Evolutionary conservation across 805 yeast species (phyloP).

Genomic region (Candida nonsorbophila): DNA sequence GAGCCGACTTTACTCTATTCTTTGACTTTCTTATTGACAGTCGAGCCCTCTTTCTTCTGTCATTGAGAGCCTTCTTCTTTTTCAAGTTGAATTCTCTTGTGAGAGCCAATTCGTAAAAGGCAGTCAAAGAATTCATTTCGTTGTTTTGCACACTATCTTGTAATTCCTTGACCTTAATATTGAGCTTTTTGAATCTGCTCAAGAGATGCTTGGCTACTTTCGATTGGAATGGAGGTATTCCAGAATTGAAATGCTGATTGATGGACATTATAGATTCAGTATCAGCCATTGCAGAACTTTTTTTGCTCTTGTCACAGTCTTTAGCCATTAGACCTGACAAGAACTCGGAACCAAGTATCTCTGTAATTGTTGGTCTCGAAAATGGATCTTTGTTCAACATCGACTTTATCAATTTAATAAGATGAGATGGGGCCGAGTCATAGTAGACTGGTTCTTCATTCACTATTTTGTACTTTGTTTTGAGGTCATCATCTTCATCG

Average conservation of each 20-base stretch:
- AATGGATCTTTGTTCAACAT: conserved; percentile 65
- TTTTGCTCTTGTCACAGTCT: conserved; percentile 13
- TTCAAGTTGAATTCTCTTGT: conserved; percentile 44
- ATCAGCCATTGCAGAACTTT: conserved; percentile 18
- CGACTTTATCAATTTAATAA: conserved; percentile 43
- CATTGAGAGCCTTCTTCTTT: conserved; percentile 22
- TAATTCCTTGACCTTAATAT: conserved; percentile 59
- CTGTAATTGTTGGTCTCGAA: conserved; percentile 48
- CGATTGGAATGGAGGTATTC: conserved; percentile 44
- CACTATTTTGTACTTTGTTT: conserved; percentile 55
- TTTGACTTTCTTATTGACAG: conserved; percentile 23
- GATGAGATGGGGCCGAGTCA: conserved; percentile 43
- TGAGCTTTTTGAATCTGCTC: conserved; percentile 52
- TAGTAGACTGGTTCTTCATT: conserved; percentile 57
- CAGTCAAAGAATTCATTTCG: conserved; percentile 68
- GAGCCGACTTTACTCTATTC: conserved; percentile 30
- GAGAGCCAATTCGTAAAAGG: conserved; percentile 64
- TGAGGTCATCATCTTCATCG: conserved; percentile 72
- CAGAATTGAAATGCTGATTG: conserved; percentile 29
- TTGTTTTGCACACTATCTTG: conserved; percentile 52
- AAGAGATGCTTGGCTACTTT: conserved; percentile 59
- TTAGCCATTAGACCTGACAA: conserved; percentile 26
- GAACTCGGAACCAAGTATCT: conserved; percentile 31
- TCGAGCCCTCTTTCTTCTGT: conserved; percentile 28
- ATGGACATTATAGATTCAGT: conserved; percentile 34